These are phyloP conservation scores for Hypoxylon sp. DNA, from an alignment of 2,329 filamentous ascomycete species.

Conservation along the genomic window DNA sequence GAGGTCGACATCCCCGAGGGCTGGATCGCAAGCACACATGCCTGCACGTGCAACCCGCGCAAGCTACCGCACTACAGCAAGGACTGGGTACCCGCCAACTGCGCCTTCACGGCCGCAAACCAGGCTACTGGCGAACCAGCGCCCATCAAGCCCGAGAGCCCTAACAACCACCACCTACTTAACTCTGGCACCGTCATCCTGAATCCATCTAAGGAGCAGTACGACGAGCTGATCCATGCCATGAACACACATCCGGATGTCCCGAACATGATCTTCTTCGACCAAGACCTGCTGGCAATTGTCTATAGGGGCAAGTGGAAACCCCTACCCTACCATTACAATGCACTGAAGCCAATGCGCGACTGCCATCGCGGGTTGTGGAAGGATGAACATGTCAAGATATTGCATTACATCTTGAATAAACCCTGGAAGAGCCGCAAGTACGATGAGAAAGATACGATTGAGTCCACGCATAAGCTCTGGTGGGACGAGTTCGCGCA, in stretches of 20 bases:
- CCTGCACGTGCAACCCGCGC: conserved; percentile 54
- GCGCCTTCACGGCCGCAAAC: conserved; percentile 53
- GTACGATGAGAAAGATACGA: conserved; percentile 47
- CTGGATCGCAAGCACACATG: conserved; percentile 55
- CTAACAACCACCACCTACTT: conserved; percentile 55
- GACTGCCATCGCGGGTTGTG: conserved; percentile 50
- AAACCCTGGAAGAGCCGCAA: conserved; percentile 53
- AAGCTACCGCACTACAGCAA: conserved; percentile 55
- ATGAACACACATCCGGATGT: conserved; percentile 54
- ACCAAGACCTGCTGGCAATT: conserved; percentile 54
- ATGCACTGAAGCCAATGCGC: conserved; percentile 54
- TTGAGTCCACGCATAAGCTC: conserved; percentile 53
- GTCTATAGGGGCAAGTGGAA: conserved; percentile 51
- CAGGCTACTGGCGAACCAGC: conserved; percentile 50
- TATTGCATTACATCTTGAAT: conserved; percentile 54
- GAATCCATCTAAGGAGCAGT: conserved; percentile 51
- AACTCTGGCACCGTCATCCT: conserved; percentile 56
- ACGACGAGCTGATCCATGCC: conserved; percentile 52
- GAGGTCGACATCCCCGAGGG: conserved; percentile 51
- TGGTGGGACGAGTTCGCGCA: conserved; percentile 54
- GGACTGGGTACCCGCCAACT: conserved; percentile 54
- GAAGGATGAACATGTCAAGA: conserved; percentile 50
- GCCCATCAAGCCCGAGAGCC: conserved; percentile 49
- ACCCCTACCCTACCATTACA: conserved; percentile 52
- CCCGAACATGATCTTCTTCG: conserved; percentile 53